Conservation (phyloP, 257 asterid genomes). For the Apocynum venetum region DNA sequence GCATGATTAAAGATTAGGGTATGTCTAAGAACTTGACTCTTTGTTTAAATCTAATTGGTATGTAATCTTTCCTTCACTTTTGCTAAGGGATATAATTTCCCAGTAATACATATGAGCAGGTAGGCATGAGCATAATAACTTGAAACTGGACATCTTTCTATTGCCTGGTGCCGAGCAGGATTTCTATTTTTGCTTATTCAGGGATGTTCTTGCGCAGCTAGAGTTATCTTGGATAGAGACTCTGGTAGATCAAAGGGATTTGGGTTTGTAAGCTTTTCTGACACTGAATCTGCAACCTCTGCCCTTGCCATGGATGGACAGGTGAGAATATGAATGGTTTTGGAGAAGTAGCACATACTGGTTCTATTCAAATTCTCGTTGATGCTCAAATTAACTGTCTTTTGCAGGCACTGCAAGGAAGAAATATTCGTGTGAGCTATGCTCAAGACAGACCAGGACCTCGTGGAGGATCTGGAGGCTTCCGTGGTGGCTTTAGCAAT, state of each 20-base stretch:
- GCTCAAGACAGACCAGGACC: slow-evolving; percentile 55
- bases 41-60: neutral
- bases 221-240: slow-evolving; percentile 69
- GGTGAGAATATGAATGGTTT: slow-evolving; percentile 28
- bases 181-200: neutral
- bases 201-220: slow-evolving; percentile 37
- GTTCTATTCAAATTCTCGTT: neutral
- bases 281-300: slow-evolving; percentile 48
- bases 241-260: slow-evolving; percentile 76
- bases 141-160: neutral
- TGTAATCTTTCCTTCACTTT: neutral
- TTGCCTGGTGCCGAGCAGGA: neutral
- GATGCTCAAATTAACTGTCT: no score
- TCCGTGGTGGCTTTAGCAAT: slow-evolving; percentile 33
- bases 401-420: slow-evolving; percentile 53
- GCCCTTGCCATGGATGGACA: slow-evolving; percentile 90
- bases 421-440: slow-evolving; percentile 58
- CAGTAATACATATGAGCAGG: neutral
- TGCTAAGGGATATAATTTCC: no score
- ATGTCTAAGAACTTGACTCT: neutral
- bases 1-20: neutral
- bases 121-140: neutral
- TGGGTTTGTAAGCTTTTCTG: slow-evolving; percentile 64
- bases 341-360: neutral
- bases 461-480: slow-evolving; percentile 19